phyloP scores from a whole-genome alignment of 306 rosid species.

The Corylus heterophylla region DNA sequence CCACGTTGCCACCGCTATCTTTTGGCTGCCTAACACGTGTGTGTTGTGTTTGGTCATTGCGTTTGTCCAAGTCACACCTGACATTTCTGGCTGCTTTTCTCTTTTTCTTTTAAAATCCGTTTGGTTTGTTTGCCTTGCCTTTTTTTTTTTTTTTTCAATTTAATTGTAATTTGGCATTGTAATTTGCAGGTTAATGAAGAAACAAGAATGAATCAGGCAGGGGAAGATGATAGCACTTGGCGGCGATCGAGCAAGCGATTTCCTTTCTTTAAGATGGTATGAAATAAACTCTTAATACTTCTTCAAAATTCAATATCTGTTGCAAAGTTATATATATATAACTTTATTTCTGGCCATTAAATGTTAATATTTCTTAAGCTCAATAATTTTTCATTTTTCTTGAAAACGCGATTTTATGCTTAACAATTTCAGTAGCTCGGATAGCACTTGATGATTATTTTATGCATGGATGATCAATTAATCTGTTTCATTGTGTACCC shows the following conservation, averaged over 20 bases:
- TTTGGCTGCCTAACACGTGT: not conserved
- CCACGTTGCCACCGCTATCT: conserved; percentile 8
- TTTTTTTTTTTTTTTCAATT: not conserved
- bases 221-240: conserved; percentile 9
- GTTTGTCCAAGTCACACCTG: not conserved
- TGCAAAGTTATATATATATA: too few relatives aligned
- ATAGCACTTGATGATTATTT: too few relatives aligned
- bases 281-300: not conserved
- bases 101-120: not conserved
- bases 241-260: conserved; percentile 22
- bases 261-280: conserved; percentile 1
- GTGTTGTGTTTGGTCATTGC: not conserved
- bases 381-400: too few relatives aligned
- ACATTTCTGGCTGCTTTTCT: not conserved
- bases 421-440: too few relatives aligned
- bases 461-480: too few relatives aligned
- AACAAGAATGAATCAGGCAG: conserved; percentile 3
- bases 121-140: too few relatives aligned
- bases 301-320: not conserved
- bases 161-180: conserved; percentile 20
- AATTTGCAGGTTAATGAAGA: conserved; percentile 38
- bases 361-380: too few relatives aligned
- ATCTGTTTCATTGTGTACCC: too few relatives aligned
- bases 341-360: too few relatives aligned
- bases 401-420: too few relatives aligned